Percentiles rank a stretch among this genome's conserved stretches.
Conservation (phyloP, 2,329 filamentous ascomycete genomes). For the Seiridium unicorne region DNA sequence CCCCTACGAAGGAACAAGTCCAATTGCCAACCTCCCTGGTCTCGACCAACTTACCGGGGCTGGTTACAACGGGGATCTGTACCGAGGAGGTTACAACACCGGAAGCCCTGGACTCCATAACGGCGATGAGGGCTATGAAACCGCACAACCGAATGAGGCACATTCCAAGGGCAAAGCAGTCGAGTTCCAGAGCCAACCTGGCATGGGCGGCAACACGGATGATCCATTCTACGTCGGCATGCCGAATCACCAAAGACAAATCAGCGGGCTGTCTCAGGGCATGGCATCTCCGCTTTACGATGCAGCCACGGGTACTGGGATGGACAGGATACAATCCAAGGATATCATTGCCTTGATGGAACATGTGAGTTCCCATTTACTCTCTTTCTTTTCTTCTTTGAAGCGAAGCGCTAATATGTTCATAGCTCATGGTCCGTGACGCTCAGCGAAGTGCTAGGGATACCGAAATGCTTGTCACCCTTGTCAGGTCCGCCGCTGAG, state of each 20-base stretch:
- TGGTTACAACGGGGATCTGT: constrained; percentile 34
- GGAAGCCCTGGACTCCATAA: constrained; percentile 60
- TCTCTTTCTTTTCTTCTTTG: neutral
- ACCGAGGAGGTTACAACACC: constrained; percentile 46
- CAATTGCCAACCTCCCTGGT: constrained; percentile 53
- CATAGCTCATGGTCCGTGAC: constrained; percentile 85
- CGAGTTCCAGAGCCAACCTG: constrained; percentile 50
- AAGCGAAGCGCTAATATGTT: constrained; percentile 21
- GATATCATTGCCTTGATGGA: constrained; percentile 98
- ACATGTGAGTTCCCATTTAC: constrained; percentile 57
- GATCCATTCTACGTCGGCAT: constrained; percentile 64
- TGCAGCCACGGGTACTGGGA: constrained; percentile 78
- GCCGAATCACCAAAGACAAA: constrained; percentile 61
- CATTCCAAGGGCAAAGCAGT: constrained; percentile 56
- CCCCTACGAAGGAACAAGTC: constrained; percentile 64
- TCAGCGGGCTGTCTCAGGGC: constrained; percentile 89
- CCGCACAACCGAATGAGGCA: constrained; percentile 59
- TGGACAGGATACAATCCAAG: constrained; percentile 91
- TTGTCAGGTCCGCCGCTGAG: constrained; percentile 90
- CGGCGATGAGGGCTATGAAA: constrained; percentile 90
- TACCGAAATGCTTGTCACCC: constrained; percentile 91
- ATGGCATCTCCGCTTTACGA: constrained; percentile 90
- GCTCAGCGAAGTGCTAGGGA: constrained; percentile 94
- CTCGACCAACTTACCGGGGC: constrained; percentile 44
- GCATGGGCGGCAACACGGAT: constrained; percentile 50